Conservation (phyloP, 208 protist genomes). For the Trypanosoma grayi region DNA sequence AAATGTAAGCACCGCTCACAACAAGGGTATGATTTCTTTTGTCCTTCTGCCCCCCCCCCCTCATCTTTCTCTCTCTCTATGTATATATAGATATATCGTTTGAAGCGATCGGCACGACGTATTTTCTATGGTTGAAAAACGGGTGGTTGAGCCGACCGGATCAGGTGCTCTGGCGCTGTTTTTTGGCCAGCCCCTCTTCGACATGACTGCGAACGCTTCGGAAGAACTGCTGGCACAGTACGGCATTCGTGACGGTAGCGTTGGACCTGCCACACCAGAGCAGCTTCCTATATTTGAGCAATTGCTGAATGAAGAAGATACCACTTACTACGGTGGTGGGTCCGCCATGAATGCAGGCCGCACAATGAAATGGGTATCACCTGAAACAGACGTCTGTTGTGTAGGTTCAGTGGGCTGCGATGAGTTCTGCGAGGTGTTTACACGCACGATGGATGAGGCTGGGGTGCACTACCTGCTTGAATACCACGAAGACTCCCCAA, state of each 20-base stretch:
- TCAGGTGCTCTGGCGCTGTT: conserved; percentile 36
- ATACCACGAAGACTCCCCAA: conserved; percentile 61
- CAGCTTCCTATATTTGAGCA: conserved; percentile 90
- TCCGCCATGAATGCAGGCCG: conserved; percentile 96
- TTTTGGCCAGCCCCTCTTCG: conserved; percentile 95
- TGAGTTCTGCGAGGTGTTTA: conserved; percentile 79
- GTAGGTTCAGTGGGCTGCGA: conserved; percentile 94
- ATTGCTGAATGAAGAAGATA: conserved; percentile 49
- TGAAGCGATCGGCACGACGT: background rate
- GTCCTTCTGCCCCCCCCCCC: background rate
- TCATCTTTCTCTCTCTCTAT: background rate
- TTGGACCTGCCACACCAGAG: conserved; percentile 91
- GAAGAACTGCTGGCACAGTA: conserved; percentile 83
- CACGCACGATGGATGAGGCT: conserved; percentile 46
- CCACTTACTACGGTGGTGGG: conserved; percentile 96
- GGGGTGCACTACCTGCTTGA: conserved; percentile 79
- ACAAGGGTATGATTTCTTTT: background rate
- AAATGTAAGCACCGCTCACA: no score
- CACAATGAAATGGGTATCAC: conserved; percentile 77
- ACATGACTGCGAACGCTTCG: conserved; percentile 94
- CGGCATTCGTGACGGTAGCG: conserved; percentile 66
- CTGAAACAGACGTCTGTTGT: conserved; percentile 37
- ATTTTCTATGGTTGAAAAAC: background rate
- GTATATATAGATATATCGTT: background rate
- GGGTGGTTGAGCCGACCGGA: background rate